Conservation (phyloP, 2,329 filamentous ascomycete species). For the Epichloe elymi region DNA sequence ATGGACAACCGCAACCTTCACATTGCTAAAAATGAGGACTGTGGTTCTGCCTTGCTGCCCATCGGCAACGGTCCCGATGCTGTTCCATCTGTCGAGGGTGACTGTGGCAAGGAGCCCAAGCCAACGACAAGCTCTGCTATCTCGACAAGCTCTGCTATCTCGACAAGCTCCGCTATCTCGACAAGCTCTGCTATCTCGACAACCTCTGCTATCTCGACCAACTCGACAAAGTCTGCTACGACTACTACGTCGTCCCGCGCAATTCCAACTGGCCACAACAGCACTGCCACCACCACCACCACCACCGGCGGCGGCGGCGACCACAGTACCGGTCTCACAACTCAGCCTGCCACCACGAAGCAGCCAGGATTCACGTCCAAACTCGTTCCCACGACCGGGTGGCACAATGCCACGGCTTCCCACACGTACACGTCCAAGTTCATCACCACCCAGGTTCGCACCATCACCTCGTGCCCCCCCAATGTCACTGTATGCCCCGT, state of each 20-base stretch:
- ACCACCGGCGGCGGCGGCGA: not conserved
- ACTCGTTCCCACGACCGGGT: constrained; percentile 4
- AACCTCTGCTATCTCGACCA: too few relatives aligned
- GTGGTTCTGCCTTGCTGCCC: constrained; percentile 23
- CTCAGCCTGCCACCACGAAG: constrained; percentile 1
- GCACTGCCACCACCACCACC: not conserved
- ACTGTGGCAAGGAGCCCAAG: constrained; percentile 14
- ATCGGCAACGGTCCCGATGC: constrained; percentile 27
- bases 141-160: constrained; percentile 5
- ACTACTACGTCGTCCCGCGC: not conserved
- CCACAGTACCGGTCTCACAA: not conserved
- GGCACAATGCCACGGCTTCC: constrained; percentile 10
- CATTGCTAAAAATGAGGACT: constrained; percentile 24
- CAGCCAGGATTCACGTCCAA: constrained; percentile 6
- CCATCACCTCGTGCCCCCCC: constrained; percentile 19
- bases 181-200: constrained; percentile 3
- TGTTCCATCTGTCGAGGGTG: constrained; percentile 18
- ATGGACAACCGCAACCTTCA: constrained; percentile 26
- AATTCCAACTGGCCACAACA: not conserved
- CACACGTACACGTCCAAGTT: constrained; percentile 15
- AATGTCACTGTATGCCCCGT: constrained; percentile 15
- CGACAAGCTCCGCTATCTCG: not conserved
- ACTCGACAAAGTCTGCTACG: constrained; percentile 5
- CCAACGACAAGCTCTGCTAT: constrained; percentile 4
- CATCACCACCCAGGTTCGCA: constrained; percentile 16